phyloP scores from a whole-genome alignment of 805 yeast species.

The Dipodascus albidus region DNA sequence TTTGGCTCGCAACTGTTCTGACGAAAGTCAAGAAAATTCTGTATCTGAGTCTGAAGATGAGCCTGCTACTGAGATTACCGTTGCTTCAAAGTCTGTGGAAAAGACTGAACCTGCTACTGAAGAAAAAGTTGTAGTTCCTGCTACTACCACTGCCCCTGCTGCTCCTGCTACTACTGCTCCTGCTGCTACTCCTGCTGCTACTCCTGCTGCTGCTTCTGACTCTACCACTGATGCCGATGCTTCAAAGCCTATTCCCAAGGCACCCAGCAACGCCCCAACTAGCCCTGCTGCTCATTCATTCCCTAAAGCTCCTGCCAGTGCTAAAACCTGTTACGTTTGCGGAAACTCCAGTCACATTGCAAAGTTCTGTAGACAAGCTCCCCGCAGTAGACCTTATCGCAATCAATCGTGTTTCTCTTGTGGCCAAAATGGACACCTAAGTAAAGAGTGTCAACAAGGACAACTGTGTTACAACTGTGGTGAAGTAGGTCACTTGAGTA shows the following conservation, averaged over 20 bases:
- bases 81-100: background rate
- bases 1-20: conserved; percentile 60
- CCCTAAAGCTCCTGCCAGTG: conserved; percentile 14
- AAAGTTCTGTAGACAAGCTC: conserved; percentile 41
- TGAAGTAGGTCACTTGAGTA: conserved; percentile 69
- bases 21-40: conserved; percentile 12
- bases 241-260: background rate
- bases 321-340: conserved; percentile 58
- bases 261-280: conserved; percentile 1
- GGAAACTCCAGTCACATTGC: conserved; percentile 75
- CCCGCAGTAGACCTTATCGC: background rate
- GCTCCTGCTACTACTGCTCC: conserved; percentile 6
- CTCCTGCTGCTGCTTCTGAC: conserved; percentile 18
- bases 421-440: conserved; percentile 89
- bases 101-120: background rate
- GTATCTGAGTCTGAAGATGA: conserved; percentile 27
- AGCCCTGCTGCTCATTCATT: background rate
- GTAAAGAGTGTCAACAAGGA: conserved; percentile 71
- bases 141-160: conserved; percentile 18
- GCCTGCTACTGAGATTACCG: conserved; percentile 3
- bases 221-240: background rate
- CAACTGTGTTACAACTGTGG: conserved; percentile 88
- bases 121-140: conserved; percentile 6
- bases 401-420: conserved; percentile 64
- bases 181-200: conserved; percentile 9